phyloP scores from a whole-genome alignment of 371 early-diverging fungal genomes.

The Mortierella sp. region DNA sequence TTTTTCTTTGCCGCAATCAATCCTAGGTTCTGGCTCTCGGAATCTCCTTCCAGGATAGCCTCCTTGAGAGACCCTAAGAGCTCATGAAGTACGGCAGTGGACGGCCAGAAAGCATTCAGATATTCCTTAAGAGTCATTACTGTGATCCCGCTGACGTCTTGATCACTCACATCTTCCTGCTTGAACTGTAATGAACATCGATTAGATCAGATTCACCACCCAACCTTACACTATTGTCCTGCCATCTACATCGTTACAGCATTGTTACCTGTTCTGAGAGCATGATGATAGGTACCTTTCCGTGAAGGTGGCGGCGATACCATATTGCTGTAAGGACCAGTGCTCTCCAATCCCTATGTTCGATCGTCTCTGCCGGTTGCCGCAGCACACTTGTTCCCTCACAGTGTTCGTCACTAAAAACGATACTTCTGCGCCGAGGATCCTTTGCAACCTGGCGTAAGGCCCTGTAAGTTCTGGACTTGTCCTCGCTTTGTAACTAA shows the following conservation, averaged over 20 bases:
- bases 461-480: slow-evolving; percentile 69
- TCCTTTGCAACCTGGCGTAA: slow-evolving; percentile 70
- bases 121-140: slow-evolving; percentile 57
- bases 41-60: slow-evolving; percentile 65
- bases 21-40: slow-evolving; percentile 33
- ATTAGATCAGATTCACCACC: slow-evolving; percentile 27
- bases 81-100: slow-evolving; percentile 57
- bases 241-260: slow-evolving; percentile 19
- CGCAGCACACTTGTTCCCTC: slow-evolving; percentile 59
- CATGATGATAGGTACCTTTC: slow-evolving; percentile 59
- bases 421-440: slow-evolving; percentile 63
- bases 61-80: slow-evolving; percentile 63
- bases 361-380: slow-evolving; percentile 59
- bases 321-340: slow-evolving; percentile 66
- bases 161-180: slow-evolving; percentile 13
- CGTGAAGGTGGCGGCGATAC: slow-evolving; percentile 64
- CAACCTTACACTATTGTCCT: slow-evolving; percentile 28
- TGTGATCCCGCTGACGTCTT: slow-evolving; percentile 13
- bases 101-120: slow-evolving; percentile 57
- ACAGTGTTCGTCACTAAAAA: slow-evolving; percentile 78
- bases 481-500: slow-evolving; percentile 74
- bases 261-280: slow-evolving; percentile 62
- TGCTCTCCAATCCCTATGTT: slow-evolving; percentile 69
- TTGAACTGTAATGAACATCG: slow-evolving; percentile 21
- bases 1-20: slow-evolving; percentile 34